phyloP scores from a whole-genome alignment of 768 basidiomycete species.

The Gyrodon lividus region DNA sequence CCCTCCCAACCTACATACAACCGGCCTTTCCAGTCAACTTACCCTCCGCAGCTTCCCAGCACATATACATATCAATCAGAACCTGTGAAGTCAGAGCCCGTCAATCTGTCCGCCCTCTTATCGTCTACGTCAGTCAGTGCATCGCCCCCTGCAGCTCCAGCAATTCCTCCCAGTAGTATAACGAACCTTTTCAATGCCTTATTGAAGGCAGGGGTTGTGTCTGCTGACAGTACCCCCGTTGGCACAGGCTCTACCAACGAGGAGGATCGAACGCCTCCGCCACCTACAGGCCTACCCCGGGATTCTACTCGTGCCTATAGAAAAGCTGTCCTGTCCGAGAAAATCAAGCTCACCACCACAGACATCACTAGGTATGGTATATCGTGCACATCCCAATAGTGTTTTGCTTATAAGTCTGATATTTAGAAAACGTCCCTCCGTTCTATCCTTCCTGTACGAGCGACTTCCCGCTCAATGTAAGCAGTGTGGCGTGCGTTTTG shows the following conservation, averaged over 20 bases:
- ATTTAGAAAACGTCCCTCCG: slow-evolving; percentile 47
- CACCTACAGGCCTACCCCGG: slow-evolving; percentile 37
- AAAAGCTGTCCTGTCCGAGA: slow-evolving; percentile 54
- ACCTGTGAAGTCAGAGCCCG: slow-evolving; percentile 29
- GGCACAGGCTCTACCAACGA: slow-evolving; percentile 43
- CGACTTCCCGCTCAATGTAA: slow-evolving; percentile 82
- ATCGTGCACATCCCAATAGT: neutral
- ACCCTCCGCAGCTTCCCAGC: slow-evolving; percentile 34
- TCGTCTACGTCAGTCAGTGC: slow-evolving; percentile 24
- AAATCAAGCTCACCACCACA: slow-evolving; percentile 60
- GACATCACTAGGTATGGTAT: slow-evolving; percentile 68
- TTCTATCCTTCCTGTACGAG: slow-evolving; percentile 69
- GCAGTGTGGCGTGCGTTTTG: slow-evolving; percentile 89
- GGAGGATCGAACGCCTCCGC: slow-evolving; percentile 31
- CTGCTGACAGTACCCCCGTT: slow-evolving; percentile 49
- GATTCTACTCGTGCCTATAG: slow-evolving; percentile 60
- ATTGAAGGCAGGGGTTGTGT: slow-evolving; percentile 77
- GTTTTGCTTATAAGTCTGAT: slow-evolving; percentile 19
- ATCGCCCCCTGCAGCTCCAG: slow-evolving; percentile 21
- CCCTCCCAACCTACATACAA: slow-evolving; percentile 32
- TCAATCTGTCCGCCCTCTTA: slow-evolving; percentile 31
- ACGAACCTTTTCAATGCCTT: slow-evolving; percentile 64
- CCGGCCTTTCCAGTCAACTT: slow-evolving; percentile 28
- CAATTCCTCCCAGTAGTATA: slow-evolving; percentile 40
- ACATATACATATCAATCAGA: slow-evolving; percentile 26